These are phyloP conservation scores for Mangifera indica DNA, from an alignment of 345 rosid genomes.

Conservation along the genomic window DNA sequence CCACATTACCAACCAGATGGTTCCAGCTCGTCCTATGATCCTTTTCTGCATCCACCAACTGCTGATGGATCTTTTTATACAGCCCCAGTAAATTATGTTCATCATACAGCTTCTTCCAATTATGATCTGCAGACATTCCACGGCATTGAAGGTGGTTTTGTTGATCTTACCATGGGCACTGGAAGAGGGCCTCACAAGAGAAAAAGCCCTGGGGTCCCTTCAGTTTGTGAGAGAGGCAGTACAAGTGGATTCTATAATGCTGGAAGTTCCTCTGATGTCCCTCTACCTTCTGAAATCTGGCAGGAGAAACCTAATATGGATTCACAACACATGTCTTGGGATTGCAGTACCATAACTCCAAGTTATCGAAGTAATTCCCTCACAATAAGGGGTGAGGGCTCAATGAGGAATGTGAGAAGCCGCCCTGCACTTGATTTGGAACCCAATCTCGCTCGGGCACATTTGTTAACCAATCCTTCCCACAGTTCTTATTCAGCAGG, in stretches of 20 bases:
- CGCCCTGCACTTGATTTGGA: slow-evolving; percentile 67
- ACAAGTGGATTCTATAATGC: slow-evolving; percentile 57
- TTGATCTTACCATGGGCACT: slow-evolving; percentile 50
- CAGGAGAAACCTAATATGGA: slow-evolving; percentile 53
- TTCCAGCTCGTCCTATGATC: slow-evolving; percentile 49
- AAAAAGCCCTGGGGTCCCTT: slow-evolving; percentile 65
- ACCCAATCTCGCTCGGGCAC: slow-evolving; percentile 42
- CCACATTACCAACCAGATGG: slow-evolving; percentile 55
- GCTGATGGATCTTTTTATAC: slow-evolving; percentile 44
- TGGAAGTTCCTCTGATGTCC: slow-evolving; percentile 65
- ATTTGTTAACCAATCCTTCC: slow-evolving; percentile 42
- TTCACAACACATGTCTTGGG: slow-evolving; percentile 53
- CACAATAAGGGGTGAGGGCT: slow-evolving; percentile 60
- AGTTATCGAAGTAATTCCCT: slow-evolving; percentile 44
- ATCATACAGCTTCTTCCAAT: slow-evolving; percentile 51
- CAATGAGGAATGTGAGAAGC: slow-evolving; percentile 76
- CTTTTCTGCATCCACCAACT: slow-evolving; percentile 42
- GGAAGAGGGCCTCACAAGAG: slow-evolving; percentile 72
- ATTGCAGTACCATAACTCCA: slow-evolving; percentile 40
- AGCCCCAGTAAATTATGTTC: slow-evolving; percentile 48
- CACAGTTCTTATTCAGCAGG: slow-evolving; percentile 38
- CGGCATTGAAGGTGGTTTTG: slow-evolving; percentile 50
- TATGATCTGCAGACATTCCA: slow-evolving; percentile 48
- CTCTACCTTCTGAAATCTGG: slow-evolving; percentile 44
- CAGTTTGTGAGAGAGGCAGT: slow-evolving; percentile 70